Conservation (phyloP, 805 yeast genomes). For the Wickerhamomyces alni region DNA sequence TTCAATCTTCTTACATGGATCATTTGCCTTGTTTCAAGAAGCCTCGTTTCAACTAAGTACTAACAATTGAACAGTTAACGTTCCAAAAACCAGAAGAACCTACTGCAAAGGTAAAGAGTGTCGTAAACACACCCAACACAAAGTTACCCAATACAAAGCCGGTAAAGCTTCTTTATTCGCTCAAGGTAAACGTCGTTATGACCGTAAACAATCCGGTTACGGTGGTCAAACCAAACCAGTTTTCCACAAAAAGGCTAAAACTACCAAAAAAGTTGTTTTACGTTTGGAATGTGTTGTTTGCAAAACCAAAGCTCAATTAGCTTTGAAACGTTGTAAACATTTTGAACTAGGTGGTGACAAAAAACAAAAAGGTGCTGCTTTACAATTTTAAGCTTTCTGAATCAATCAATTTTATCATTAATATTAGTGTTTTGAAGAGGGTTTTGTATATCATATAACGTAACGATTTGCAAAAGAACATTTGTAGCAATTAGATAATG, state of each 20-base stretch:
- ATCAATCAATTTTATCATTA: conserved; percentile 6
- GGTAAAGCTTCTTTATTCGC: conserved; percentile 99
- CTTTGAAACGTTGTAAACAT: conserved; percentile 99
- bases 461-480: conserved; percentile 15
- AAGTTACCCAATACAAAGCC: conserved; percentile 99
- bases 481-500: neutral
- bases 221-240: conserved; percentile 99
- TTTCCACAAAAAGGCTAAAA: conserved; percentile 99
- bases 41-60: too few species aligned
- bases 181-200: conserved; percentile 99
- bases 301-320: conserved; percentile 97
- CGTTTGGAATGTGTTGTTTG: conserved; percentile 98
- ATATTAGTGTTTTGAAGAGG: conserved; percentile 18
- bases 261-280: conserved; percentile 99
- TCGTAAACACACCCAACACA: conserved; percentile 99
- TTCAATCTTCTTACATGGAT: too few species aligned
- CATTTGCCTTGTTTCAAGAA: too few species aligned
- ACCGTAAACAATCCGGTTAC: conserved; percentile 99
- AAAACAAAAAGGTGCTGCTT: conserved; percentile 99
- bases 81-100: conserved; percentile 99
- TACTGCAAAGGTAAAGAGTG: conserved; percentile 99
- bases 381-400: conserved; percentile 76
- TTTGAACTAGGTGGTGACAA: conserved; percentile 99
- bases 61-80: conserved; percentile 75
- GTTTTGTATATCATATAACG: conserved; percentile 23